phyloP scores from a whole-genome alignment of 163 green algal species.

The Chlamydomonas reinhardtii region DNA sequence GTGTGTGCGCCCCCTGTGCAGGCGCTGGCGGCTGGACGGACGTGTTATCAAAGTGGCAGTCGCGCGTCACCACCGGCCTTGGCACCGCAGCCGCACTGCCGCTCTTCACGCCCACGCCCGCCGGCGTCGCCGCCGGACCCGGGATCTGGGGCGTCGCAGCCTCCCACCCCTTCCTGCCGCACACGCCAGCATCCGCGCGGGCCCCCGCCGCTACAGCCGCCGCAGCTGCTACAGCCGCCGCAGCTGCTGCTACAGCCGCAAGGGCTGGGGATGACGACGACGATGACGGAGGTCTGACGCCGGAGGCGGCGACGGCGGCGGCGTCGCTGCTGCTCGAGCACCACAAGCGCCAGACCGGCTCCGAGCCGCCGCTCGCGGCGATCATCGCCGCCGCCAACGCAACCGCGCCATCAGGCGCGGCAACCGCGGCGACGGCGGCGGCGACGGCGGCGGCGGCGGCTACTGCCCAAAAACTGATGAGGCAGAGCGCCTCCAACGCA shows the following conservation, averaged over 20 bases:
- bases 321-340: neutral
- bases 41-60: conserved; percentile 9
- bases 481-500: too few relatives aligned
- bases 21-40: conserved; percentile 31
- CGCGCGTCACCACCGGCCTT: neutral
- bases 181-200: neutral
- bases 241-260: neutral
- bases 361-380: too few relatives aligned
- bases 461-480: too few relatives aligned
- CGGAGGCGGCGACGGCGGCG: neutral
- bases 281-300: neutral
- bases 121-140: neutral
- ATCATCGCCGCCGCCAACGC: neutral
- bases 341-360: too few relatives aligned
- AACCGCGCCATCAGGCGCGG: too few relatives aligned
- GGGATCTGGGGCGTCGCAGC: conserved; percentile 5
- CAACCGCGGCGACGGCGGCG: too few relatives aligned
- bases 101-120: conserved; percentile 10
- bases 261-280: neutral
- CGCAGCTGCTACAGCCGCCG: too few relatives aligned
- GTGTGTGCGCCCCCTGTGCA: too few relatives aligned
- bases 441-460: too few relatives aligned
- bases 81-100: conserved; percentile 7
- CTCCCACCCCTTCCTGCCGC: conserved; percentile 5
- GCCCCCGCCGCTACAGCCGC: neutral